Evolutionary conservation across 805 yeast species (phyloP).

Genomic region (Wickerhamiella azyma): DNA sequence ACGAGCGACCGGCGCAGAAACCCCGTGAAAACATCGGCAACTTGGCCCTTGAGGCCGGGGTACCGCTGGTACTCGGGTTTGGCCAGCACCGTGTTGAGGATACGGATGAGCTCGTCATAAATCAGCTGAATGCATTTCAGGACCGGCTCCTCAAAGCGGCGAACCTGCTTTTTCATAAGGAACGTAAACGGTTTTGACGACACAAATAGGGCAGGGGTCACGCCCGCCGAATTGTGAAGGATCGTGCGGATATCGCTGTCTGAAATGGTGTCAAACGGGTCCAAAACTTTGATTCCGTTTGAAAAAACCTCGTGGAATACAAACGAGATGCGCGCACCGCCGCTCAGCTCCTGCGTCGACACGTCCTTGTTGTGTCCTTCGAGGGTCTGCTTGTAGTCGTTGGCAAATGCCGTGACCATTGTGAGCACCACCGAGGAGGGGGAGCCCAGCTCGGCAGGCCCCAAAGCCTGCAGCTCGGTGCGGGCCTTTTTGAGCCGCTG

Average conservation of each 20-base stretch:
- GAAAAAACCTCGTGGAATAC: constrained; percentile 95
- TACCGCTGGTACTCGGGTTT: constrained; percentile 77
- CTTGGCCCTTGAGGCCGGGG: constrained; percentile 82
- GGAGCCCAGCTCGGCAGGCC: constrained; percentile 67
- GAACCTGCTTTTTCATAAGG: constrained; percentile 80
- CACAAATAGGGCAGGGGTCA: constrained; percentile 89
- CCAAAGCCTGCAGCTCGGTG: constrained; percentile 59
- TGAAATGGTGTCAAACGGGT: constrained; percentile 91
- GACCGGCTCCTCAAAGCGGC: constrained; percentile 87
- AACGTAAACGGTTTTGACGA: constrained; percentile 97
- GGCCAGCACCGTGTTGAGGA: constrained; percentile 68
- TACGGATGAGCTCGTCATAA: constrained; percentile 88
- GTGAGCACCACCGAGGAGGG: constrained; percentile 82
- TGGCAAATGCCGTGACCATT: constrained; percentile 86
- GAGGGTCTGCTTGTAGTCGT: constrained; percentile 79
- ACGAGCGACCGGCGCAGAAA: constrained; percentile 64
- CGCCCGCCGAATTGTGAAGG: constrained; percentile 92
- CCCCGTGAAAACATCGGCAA: constrained; percentile 65
- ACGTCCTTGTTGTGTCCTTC: constrained; percentile 91
- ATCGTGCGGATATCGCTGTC: constrained; percentile 94
- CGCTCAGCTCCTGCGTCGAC: constrained; percentile 79
- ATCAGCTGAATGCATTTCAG: constrained; percentile 79
- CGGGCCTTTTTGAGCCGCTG: constrained; percentile 74
- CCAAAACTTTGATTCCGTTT: constrained; percentile 81
- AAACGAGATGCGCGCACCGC: constrained; percentile 96